These are phyloP conservation scores for Aspergillus udagawae DNA, from an alignment of 2,329 filamentous ascomycete genomes.

Conservation along the genomic window DNA sequence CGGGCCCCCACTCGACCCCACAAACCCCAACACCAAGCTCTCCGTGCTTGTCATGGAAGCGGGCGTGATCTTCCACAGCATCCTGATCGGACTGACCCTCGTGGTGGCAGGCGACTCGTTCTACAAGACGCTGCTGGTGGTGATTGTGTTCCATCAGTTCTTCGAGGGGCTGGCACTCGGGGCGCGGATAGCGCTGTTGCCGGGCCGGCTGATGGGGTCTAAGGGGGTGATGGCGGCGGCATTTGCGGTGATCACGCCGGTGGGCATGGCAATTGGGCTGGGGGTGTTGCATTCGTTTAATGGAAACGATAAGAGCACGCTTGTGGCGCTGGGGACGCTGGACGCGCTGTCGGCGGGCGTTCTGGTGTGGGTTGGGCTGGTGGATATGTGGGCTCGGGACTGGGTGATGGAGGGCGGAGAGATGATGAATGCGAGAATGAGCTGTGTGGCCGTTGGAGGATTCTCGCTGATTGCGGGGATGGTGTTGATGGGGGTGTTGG, in stretches of 20 bases:
- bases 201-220: conserved; percentile 23
- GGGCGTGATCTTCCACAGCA: conserved; percentile 69
- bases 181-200: conserved; percentile 62
- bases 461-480: conserved; percentile 58
- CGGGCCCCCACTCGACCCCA: conserved; percentile 23
- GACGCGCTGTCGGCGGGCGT: conserved; percentile 73
- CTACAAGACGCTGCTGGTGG: conserved; percentile 52
- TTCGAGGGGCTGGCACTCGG: conserved; percentile 74
- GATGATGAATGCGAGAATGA: conserved; percentile 49
- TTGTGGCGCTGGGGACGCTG: conserved; percentile 68
- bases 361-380: conserved; percentile 72
- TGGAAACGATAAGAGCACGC: conserved; percentile 64
- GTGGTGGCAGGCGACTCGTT: conserved; percentile 49
- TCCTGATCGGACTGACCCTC: conserved; percentile 49
- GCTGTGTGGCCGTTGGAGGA: conserved; percentile 50
- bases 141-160: conserved; percentile 74
- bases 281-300: conserved; percentile 69
- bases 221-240: conserved; percentile 58
- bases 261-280: conserved; percentile 78
- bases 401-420: conserved; percentile 62
- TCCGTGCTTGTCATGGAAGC: conserved; percentile 67
- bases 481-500: conserved; percentile 66
- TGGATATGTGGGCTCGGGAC: conserved; percentile 75
- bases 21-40: conserved; percentile 47
- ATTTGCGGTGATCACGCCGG: conserved; percentile 68